Evolutionary conservation across 495 filamentous ascomycete genomes (phyloP), one percentile per base, ranked within the genome.

Genomic region (Lepraria neglecta): DNA sequence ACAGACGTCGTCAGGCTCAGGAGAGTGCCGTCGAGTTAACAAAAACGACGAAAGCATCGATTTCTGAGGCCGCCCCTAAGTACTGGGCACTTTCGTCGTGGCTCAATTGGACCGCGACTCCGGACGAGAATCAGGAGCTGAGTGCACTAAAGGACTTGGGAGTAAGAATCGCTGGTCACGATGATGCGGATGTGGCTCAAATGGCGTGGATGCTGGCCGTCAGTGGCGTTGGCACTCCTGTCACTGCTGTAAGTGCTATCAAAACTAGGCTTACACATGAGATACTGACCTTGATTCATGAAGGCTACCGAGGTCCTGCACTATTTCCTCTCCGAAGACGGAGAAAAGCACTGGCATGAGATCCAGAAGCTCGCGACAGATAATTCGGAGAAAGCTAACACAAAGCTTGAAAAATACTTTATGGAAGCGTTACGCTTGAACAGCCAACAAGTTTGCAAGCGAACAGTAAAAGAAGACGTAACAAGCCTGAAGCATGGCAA

Each of bases 221-320:
- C 62, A 69, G 65, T 21, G 73, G 70, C 14, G 65, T 70, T 31
- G 75, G 75, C 31, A 77, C 73, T 12, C 71, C 74, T 3, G 77
- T 75, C 17, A 72, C 65, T 35, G 27, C 55, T 24, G 66, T 68
- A 60, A 44, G 67, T 30, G 43, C 6, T 28, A 17, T 43, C 7
- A 12, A 2, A 38, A 38, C 7, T 12, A 38, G 2, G 12, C 7
- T 0, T 11, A 7, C 1, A 12, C 35, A 38, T 10, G 12, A 38
- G 35, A 38, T 38, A 1, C 35, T 38, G 7, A 38, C 2, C 9
- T 12, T 38, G 9, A 7, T 38, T 67, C 24, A 65, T 60, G 19
- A 68, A 77, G 73, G 74, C 78, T 44, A 68, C 72, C 19, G 74
- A 79, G 70, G 58, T 81, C 45, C 62, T 80, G 66, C 71, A 68